These are phyloP conservation scores for Huntiella abstrusa DNA, from an alignment of 2,329 filamentous ascomycete genomes.

Conservation along the genomic window DNA sequence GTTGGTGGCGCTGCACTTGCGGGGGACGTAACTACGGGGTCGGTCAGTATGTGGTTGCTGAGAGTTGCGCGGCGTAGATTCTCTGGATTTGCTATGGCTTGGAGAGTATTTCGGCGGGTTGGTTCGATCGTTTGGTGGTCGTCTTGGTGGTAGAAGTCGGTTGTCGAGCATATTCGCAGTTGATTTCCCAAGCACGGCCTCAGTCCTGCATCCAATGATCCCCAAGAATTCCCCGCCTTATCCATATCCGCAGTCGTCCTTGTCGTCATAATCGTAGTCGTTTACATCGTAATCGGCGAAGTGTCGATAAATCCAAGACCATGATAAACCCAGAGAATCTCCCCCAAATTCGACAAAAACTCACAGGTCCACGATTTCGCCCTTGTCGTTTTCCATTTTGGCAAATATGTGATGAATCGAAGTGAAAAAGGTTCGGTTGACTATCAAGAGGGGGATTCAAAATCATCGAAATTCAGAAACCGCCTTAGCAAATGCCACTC, in stretches of 20 bases:
- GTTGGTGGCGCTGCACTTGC: conserved; percentile 98
- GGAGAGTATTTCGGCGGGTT: not conserved
- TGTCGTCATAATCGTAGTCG: no score
- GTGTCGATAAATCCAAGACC: no score
- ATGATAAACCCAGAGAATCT: not conserved
- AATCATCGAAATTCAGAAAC: conserved; percentile 11
- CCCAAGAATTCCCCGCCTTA: no score
- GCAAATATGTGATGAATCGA: conserved; percentile 17
- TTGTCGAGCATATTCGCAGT: not conserved
- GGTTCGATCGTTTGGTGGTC: not conserved
- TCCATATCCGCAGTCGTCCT: no score
- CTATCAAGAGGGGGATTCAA: conserved; percentile 10
- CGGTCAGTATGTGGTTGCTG: no score
- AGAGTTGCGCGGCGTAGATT: no score
- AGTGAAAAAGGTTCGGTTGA: conserved; percentile 12
- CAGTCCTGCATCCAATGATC: no score
- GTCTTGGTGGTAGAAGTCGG: not conserved
- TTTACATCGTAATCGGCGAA: no score
- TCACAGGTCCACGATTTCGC: conserved; percentile 98
- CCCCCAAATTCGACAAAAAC: conserved; percentile 18
- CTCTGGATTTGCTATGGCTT: no score
- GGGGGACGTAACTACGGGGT: conserved; percentile 66
- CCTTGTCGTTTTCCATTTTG: conserved; percentile 99
- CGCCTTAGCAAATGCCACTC: conserved; percentile 10
- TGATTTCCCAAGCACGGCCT: no score